Base-by-base conservation (phyloP, 139 green algal genomes). In the Dunaliella primolecta region DNA sequence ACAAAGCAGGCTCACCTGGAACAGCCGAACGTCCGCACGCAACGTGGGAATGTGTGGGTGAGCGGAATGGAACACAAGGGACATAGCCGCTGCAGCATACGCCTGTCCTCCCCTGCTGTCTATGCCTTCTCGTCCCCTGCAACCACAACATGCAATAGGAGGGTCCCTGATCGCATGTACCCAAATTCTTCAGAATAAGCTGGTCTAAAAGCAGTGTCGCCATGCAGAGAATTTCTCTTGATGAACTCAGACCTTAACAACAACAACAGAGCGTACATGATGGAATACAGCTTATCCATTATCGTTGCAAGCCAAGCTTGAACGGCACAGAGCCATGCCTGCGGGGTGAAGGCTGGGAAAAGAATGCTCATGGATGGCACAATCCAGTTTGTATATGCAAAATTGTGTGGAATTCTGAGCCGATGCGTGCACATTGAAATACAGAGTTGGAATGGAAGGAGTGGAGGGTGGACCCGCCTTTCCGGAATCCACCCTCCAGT, bases 31-130 rank as follows among this genome's bases (percentile, higher is more conserved):
- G 87, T 99, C 97, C 20, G 95, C 95, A 0, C 97, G 86, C 80
- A 99, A 93, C 20, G 97, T 99, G 37, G 97, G 97, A 11, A 98
- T 94, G 30, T 94, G 86, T 20, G 97, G 97, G 82, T 96, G 92
- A 0, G 89, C 88, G 15, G 91, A 84, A 91, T 99, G 97, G 88
- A 98, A 98, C 71, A 99, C 97, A 2, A 99, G 92, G 0, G 92
- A 97, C 87, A 99, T 91, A 20, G 97, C 96, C 0, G 93, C 96
- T 0, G 97, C 97, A 31, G 91, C 89, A 88, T 99, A 99, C 0
- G 86, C 64, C 84, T 97, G 90, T 0, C 95, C 95, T 3, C 94
- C 95, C 11, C 82, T 78, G 0, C 92, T 88, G 84, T 96, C 92
- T 31, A 98, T 93, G 37, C 71, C 86, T 0, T 37, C 70, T 3